These are phyloP conservation scores for Claviceps sp. DNA, from an alignment of 2,329 filamentous ascomycete genomes.

Conservation along the genomic window DNA sequence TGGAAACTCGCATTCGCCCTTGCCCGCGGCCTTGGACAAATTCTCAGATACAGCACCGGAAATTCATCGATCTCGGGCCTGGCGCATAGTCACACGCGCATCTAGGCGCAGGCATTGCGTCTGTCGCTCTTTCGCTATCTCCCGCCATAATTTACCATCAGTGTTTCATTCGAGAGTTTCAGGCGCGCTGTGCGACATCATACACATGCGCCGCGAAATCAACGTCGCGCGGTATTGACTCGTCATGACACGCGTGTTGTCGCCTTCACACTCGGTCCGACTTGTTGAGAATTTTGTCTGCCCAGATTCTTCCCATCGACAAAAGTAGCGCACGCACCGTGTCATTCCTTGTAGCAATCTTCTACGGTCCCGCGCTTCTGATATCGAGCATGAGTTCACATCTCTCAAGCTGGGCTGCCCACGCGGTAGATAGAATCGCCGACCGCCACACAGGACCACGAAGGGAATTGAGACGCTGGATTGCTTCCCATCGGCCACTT, in stretches of 20 bases:
- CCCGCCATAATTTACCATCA: neutral
- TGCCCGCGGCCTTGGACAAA: neutral
- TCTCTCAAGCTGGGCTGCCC: neutral
- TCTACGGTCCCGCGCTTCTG: neutral
- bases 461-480: too few species aligned
- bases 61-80: neutral
- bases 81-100: neutral
- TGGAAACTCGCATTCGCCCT: neutral
- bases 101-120: neutral
- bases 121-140: neutral
- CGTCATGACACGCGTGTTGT: neutral
- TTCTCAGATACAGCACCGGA: neutral
- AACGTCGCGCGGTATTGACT: neutral
- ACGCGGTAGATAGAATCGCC: too few species aligned
- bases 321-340: too few species aligned
- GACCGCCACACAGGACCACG: too few species aligned
- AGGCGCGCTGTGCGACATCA: neutral
- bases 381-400: neutral
- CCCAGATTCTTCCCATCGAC: neutral
- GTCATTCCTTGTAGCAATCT: too few species aligned
- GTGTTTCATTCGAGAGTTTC: too few species aligned
- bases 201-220: neutral
- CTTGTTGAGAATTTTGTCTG: neutral
- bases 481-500: too few species aligned
- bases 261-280: neutral